Percentiles rank a stretch among this genome's conserved stretches.
phyloP scores from a whole-genome alignment of 1,284 basidiomycete species.

The Mycosarcoma maydis region DNA sequence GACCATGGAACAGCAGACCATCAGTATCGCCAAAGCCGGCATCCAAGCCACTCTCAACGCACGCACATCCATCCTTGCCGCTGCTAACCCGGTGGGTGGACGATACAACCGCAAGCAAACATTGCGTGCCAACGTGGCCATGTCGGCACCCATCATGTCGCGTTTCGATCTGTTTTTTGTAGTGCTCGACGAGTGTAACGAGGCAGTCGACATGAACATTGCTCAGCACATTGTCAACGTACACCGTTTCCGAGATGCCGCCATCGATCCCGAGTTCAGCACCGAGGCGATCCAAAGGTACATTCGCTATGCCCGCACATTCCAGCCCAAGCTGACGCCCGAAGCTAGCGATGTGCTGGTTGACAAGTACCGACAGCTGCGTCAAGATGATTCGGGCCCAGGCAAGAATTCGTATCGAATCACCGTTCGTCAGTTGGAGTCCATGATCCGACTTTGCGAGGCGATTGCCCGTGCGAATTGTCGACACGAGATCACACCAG shows the following conservation, averaged over 20 bases:
- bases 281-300: constrained; percentile 96
- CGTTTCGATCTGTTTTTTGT: constrained; percentile 99
- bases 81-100: constrained; percentile 95
- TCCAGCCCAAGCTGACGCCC: constrained; percentile 83
- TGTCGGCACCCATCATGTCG: constrained; percentile 99
- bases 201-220: constrained; percentile 89
- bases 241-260: constrained; percentile 92
- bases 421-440: constrained; percentile 93
- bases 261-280: constrained; percentile 94
- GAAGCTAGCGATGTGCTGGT: constrained; percentile 92
- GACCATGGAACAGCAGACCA: constrained; percentile 99
- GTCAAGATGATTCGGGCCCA: constrained; percentile 85
- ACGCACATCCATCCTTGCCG: constrained; percentile 95
- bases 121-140: constrained; percentile 92
- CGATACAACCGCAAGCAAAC: constrained; percentile 96
- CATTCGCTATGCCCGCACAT: constrained; percentile 94
- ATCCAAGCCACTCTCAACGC: constrained; percentile 99
- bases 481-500: constrained; percentile 78
- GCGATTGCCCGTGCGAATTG: constrained; percentile 98
- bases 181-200: constrained; percentile 96
- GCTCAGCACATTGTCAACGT: constrained; percentile 98
- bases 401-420: constrained; percentile 94
- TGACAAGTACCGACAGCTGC: constrained; percentile 90
- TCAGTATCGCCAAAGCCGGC: constrained; percentile 98
- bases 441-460: constrained; percentile 95